Evolutionary conservation across 495 filamentous ascomycete species (phyloP).

Genomic region (Penicillium desertorum): DNA sequence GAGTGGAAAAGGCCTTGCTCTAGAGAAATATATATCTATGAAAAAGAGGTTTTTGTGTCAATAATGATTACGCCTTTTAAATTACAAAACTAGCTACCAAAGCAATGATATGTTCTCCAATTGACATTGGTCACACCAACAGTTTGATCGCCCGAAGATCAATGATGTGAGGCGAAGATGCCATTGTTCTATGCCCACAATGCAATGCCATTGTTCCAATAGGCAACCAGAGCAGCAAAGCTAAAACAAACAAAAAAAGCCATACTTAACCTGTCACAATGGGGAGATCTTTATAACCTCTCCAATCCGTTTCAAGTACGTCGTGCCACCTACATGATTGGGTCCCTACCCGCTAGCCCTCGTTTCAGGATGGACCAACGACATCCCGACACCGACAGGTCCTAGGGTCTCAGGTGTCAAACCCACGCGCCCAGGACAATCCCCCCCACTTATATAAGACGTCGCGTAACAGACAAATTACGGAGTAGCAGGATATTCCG

Average conservation of each 20-base stretch:
- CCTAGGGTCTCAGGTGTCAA: conserved; percentile 13
- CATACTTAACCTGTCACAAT: not conserved
- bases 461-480: conserved; percentile 27
- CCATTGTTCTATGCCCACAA: not conserved
- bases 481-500: conserved; percentile 16
- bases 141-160: conserved; percentile 5
- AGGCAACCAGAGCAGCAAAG: not conserved
- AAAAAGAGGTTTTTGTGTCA: too few relatives aligned
- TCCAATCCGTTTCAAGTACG: conserved; percentile 22
- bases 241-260: not conserved
- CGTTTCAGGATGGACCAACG: conserved; percentile 24
- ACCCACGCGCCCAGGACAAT: conserved; percentile 15
- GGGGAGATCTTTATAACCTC: not conserved
- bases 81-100: too few relatives aligned
- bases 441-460: conserved; percentile 21
- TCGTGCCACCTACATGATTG: conserved; percentile 17
- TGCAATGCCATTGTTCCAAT: conserved; percentile 1
- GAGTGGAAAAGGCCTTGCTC: not conserved
- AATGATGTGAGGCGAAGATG: not conserved
- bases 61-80: too few relatives aligned
- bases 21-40: too few relatives aligned
- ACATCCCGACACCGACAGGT: conserved; percentile 1
- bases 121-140: not conserved
- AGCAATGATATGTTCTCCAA: too few relatives aligned
- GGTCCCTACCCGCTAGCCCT: conserved; percentile 17